Evolutionary conservation across 257 asterid genomes (phyloP), one percentile per base, ranked within the genome.

Genomic region (Rubia yunnanensis): DNA sequence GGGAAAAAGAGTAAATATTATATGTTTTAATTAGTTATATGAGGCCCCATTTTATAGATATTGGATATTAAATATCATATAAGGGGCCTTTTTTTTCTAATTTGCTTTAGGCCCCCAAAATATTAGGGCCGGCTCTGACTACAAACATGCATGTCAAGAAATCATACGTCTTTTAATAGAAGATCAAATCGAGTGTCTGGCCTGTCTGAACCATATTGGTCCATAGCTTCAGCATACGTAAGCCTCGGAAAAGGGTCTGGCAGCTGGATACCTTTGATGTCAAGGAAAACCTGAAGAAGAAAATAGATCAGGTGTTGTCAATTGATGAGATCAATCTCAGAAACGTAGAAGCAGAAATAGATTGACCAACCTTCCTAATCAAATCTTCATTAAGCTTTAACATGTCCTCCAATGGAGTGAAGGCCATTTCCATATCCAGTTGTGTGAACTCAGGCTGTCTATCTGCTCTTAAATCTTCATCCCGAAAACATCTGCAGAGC

Each of bases 381-480:
- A 94, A 77, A 83, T 94, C 95, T 82, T 94, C 99, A 75, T 90
- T 94, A 76, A 94, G 88, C 68, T 79, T 94, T 77, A 90, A 84
- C 96, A 94, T 88, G 78, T 94, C 96, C 83, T 88, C 96, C 65
- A 90, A 72, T 35, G 98, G 91, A 60, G 96, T 85, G 81, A 94
- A 94, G 54, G 97, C 95, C 96, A 94, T 68, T 75, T 94, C 99
- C 85, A 94, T 82, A 83, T 94, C 99, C 46, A 90, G 90, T 73
- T 94, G 98, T 0, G 99, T 90, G 72, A 94, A 94, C 83, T 94
- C 98, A 2, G 99, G 98, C 74, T 94, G 99, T 70, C 99, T 88
- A 74, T 94, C 98, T 39, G 99, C 99, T 78, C 99, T 88, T 52
- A 94, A 84, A 85, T 90, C 99, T 81, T 94, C 99, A 82, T 94